These are phyloP conservation scores for Alternaria sp. DNA, from an alignment of 2,329 filamentous ascomycete genomes.

Conservation along the genomic window DNA sequence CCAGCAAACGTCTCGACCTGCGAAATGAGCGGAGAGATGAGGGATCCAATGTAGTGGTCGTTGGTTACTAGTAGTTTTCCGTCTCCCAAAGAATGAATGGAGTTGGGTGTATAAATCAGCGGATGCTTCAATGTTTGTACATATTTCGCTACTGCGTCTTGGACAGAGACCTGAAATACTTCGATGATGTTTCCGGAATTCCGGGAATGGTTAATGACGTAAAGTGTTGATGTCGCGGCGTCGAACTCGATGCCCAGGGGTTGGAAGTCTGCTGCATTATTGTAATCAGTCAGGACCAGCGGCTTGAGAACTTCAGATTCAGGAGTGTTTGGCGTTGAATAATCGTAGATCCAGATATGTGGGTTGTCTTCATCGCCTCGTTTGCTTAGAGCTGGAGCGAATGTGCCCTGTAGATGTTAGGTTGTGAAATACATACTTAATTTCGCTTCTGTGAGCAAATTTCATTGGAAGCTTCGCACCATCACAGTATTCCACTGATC, in stretches of 20 bases:
- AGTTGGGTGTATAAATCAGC: slow-evolving; percentile 51
- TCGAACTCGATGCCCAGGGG: slow-evolving; percentile 55
- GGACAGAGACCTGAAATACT: slow-evolving; percentile 45
- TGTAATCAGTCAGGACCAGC: slow-evolving; percentile 38
- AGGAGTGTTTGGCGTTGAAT: slow-evolving; percentile 34
- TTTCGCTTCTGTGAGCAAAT: background rate
- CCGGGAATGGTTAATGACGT: slow-evolving; percentile 53
- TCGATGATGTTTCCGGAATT: slow-evolving; percentile 37
- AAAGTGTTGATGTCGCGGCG: slow-evolving; percentile 45
- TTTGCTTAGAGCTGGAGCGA: slow-evolving; percentile 25
- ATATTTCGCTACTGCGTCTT: slow-evolving; percentile 36
- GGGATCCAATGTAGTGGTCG: slow-evolving; percentile 52
- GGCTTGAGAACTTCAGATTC: slow-evolving; percentile 31
- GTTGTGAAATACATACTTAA: background rate
- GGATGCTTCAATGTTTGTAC: slow-evolving; percentile 44
- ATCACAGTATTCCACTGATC: slow-evolving; percentile 59
- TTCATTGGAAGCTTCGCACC: slow-evolving; percentile 38
- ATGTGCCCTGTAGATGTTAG: slow-evolving; percentile 37
- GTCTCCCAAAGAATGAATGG: slow-evolving; percentile 46
- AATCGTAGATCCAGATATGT: slow-evolving; percentile 53
- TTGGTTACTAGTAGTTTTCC: slow-evolving; percentile 53
- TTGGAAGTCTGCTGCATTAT: slow-evolving; percentile 48
- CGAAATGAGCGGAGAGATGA: slow-evolving; percentile 35
- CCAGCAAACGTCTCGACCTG: slow-evolving; percentile 53
- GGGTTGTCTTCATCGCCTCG: slow-evolving; percentile 29